Evolutionary conservation across 371 early-diverging fungal genomes (phyloP).

Genomic region (Actinomortierella wolfii): DNA sequence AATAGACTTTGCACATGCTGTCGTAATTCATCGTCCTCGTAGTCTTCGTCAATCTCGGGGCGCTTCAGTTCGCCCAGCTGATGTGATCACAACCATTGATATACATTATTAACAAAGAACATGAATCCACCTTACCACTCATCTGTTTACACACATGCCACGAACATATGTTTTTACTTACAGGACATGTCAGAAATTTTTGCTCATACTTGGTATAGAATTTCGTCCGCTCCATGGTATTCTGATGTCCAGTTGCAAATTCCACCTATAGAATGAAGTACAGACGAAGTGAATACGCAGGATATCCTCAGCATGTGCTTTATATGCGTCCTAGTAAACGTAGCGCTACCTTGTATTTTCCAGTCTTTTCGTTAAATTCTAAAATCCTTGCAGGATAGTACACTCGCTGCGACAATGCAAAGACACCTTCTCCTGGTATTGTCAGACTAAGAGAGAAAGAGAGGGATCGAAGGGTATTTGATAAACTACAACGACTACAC

Average conservation of each 20-base stretch:
- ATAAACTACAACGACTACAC: too few relatives aligned
- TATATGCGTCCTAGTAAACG: too few relatives aligned
- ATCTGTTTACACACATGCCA: too few relatives aligned
- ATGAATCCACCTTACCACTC: too few relatives aligned
- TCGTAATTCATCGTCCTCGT: slow-evolving; percentile 19
- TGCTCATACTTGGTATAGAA: slow-evolving; percentile 34
- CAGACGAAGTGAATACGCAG: too few relatives aligned
- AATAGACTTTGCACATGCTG: slow-evolving; percentile 8
- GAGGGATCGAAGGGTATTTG: not conserved
- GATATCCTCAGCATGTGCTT: too few relatives aligned
- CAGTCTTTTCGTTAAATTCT: slow-evolving; percentile 23
- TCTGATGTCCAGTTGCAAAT: slow-evolving; percentile 16
- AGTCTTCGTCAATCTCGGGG: slow-evolving; percentile 5
- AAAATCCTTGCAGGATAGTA: slow-evolving; percentile 30
- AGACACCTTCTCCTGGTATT: slow-evolving; percentile 31
- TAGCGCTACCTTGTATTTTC: slow-evolving; percentile 43
- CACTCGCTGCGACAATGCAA: slow-evolving; percentile 17
- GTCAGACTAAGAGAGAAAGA: slow-evolving; percentile 9
- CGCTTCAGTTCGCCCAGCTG: slow-evolving; percentile 24
- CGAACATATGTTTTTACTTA: slow-evolving; percentile 3
- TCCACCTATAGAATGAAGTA: slow-evolving; percentile 24
- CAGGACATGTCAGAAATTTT: slow-evolving; percentile 31
- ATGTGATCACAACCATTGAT: not conserved
- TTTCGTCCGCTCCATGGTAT: slow-evolving; percentile 27
- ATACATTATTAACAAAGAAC: too few relatives aligned